A percentile compares a stretch with the other conserved stretches of the same genome.
phyloP scores from a whole-genome alignment of 257 asterid genomes.

The Lavandula angustifolia region DNA sequence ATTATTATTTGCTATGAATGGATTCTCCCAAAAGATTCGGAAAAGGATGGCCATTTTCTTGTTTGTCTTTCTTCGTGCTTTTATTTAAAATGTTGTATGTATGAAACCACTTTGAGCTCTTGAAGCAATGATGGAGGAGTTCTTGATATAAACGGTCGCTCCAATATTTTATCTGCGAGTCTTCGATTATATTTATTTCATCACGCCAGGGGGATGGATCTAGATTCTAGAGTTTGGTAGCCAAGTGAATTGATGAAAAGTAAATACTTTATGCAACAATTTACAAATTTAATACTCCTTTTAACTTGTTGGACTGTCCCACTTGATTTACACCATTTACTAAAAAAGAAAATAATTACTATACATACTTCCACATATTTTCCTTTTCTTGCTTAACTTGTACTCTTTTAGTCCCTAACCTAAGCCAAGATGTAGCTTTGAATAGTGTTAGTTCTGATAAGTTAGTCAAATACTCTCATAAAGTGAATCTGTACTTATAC shows the following conservation, averaged over 20 bases:
- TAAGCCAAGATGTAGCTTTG: no score
- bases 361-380: not conserved
- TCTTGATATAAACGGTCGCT: slow-evolving; percentile 15
- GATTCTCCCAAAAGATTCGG: not conserved
- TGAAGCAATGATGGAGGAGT: slow-evolving; percentile 14
- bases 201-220: no score
- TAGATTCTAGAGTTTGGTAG: no score
- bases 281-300: no score
- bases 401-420: not conserved
- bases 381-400: not conserved
- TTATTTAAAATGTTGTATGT: not conserved
- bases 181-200: no score
- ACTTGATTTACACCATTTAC: no score
- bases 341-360: no score
- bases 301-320: no score
- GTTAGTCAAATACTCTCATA: not conserved
- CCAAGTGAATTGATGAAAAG: no score
- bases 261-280: no score
- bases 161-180: no score
- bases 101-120: slow-evolving; percentile 14
- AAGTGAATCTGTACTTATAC: not conserved
- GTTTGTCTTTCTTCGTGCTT: slow-evolving; percentile 9
- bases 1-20: slow-evolving; percentile 1
- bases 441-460: not conserved
- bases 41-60: not conserved